Base-by-base conservation (phyloP, 352 stramenopile genomes). In the Globisporangium cystogenes region DNA sequence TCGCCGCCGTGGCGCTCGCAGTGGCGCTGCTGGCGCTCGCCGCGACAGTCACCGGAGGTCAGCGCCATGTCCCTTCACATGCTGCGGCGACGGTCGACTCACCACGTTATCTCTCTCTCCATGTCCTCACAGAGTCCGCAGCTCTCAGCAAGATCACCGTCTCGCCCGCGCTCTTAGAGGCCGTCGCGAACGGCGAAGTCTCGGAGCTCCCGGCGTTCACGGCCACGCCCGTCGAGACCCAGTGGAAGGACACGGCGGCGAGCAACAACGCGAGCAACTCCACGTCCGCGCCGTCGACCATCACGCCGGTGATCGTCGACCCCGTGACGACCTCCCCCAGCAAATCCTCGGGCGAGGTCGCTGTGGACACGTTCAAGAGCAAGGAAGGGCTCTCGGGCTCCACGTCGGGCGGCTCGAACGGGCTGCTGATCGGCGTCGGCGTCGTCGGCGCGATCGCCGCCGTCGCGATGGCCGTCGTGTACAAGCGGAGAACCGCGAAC, bases 301-400 rank as follows among this genome's bases (percentile, higher is more conserved):
- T n/a, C 43, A 35, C 23, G 24, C 43, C 43, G 4, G 43, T 37
- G 15, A 33, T 43, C 7, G 16, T 7, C n/a, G 27, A n/a, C 33
- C 16, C 20, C 7, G 39, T 24, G 39, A 42, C 47, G 33, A 21
- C 47, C 12, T n/a, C 20, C 8, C 5, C 29, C 4, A 43, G 15
- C 8, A 50, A 7, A 6, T n/a, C 41, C 14, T n/a, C 51, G 1
- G 40, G 39, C 43, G 55, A 60, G 39, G 53, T 48, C 1, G 55
- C 55, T 4, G 55, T 60, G 18, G 55, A 60, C 39, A 55, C 55
- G 48, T 60, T 60, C 39, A 41, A 55, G 47, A 60, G 39, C 20
- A 51, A 49, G 7, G 49, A 24, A 0, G 15, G 27, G 26, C 24
- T 51, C 48, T 24, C 36, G 18, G 37, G 42, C 4, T 10, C n/a